phyloP scores from a whole-genome alignment of 805 yeast species.

The Cyberlindnera mrakii region DNA sequence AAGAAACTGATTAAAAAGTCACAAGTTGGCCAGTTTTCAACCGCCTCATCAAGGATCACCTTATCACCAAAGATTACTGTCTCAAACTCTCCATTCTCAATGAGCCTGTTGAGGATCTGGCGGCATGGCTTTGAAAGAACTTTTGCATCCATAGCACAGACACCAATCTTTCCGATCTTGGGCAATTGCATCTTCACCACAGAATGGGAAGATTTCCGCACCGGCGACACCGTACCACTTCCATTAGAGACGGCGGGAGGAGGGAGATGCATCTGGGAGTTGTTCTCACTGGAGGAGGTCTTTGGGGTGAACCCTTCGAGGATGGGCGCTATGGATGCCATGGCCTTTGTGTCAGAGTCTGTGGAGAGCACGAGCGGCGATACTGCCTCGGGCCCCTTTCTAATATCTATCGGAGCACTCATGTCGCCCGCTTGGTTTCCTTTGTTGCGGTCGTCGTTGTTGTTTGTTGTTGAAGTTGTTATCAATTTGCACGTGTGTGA shows the following conservation, averaged over 20 bases:
- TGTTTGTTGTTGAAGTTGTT: no score
- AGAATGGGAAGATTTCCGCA: constrained; percentile 13
- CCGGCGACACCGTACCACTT: constrained; percentile 11
- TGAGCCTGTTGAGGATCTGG: constrained; percentile 77
- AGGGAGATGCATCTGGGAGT: constrained; percentile 20
- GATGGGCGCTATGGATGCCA: constrained; percentile 77
- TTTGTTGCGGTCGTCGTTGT: neutral
- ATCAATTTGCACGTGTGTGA: no score
- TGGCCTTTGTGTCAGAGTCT: constrained; percentile 44
- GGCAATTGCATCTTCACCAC: constrained; percentile 42
- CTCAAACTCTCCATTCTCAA: constrained; percentile 93
- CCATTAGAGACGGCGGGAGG: constrained; percentile 16
- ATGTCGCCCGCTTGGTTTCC: constrained; percentile 10
- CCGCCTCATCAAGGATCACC: constrained; percentile 84
- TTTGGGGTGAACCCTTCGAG: constrained; percentile 69
- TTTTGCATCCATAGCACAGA: constrained; percentile 98
- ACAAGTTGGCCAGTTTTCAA: constrained; percentile 99
- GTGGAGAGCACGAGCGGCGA: constrained; percentile 27
- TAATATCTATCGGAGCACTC: constrained; percentile 21
- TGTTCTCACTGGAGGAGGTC: constrained; percentile 48
- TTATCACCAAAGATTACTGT: constrained; percentile 96
- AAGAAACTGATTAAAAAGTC: constrained; percentile 91
- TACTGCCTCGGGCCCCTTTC: constrained; percentile 17
- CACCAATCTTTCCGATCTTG: constrained; percentile 89
- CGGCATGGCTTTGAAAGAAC: constrained; percentile 95